These are phyloP conservation scores for Emergomyces pasteurianus DNA, from an alignment of 2,329 filamentous ascomycete species.

Conservation along the genomic window DNA sequence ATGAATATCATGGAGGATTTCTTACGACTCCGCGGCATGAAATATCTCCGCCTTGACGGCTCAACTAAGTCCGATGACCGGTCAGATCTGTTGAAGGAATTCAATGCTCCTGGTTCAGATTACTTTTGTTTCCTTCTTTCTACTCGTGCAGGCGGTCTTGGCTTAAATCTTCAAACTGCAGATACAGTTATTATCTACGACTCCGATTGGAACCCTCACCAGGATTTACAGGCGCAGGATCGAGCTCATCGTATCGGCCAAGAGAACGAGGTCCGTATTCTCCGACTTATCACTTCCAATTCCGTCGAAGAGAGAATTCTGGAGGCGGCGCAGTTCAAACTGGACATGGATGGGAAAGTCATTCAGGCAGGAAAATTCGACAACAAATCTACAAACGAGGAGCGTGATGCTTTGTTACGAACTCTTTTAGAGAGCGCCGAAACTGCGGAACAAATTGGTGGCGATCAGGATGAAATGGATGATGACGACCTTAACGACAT, in stretches of 20 bases:
- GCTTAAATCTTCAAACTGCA: constrained; percentile 91
- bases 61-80: constrained; percentile 96
- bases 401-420: constrained; percentile 91
- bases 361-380: constrained; percentile 99
- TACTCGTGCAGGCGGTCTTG: constrained; percentile 92
- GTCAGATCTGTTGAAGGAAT: constrained; percentile 74
- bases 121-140: constrained; percentile 99
- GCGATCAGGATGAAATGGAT: constrained; percentile 87
- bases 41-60: constrained; percentile 87
- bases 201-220: constrained; percentile 98
- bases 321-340: constrained; percentile 91
- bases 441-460: constrained; percentile 56
- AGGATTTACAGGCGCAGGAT: constrained; percentile 98
- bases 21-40: constrained; percentile 66
- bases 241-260: constrained; percentile 99
- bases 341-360: constrained; percentile 98
- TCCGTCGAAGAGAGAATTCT: constrained; percentile 98
- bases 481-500: constrained; percentile 95
- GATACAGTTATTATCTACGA: constrained; percentile 99
- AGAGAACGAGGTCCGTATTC: constrained; percentile 97
- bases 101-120: constrained; percentile 79
- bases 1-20: constrained; percentile 99
- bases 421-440: constrained; percentile 78
- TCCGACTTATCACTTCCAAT: constrained; percentile 89
- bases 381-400: constrained; percentile 97